Conservation (phyloP, 2,329 filamentous ascomycete species). For the Davidsoniella virescens region DNA sequence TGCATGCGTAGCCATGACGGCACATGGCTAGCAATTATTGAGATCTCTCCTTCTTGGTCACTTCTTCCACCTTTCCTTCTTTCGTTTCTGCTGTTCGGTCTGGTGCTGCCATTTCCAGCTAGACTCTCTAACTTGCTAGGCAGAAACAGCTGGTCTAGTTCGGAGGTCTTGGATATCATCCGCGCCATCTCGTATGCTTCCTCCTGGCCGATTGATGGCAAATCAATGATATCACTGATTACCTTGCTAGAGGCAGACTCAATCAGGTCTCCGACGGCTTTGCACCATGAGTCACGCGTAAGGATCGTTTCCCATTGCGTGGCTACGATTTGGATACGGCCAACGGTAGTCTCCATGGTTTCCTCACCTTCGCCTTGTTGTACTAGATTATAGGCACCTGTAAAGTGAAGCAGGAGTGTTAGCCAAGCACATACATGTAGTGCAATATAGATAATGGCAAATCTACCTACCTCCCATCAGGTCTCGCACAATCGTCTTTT, state of each 20-base stretch:
- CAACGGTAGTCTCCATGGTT: conserved; percentile 35
- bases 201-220: conserved; percentile 44
- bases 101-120: too few species aligned
- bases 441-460: not conserved
- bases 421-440: not conserved
- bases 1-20: conserved; percentile 46
- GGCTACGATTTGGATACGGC: conserved; percentile 37
- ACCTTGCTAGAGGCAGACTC: conserved; percentile 44
- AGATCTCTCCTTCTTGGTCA: conserved; percentile 25
- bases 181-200: conserved; percentile 46
- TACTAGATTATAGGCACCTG: conserved; percentile 40
- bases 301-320: conserved; percentile 41
- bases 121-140: conserved; percentile 22
- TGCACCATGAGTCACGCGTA: conserved; percentile 43
- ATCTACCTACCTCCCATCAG: conserved; percentile 34
- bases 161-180: conserved; percentile 39
- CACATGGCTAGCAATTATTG: conserved; percentile 43
- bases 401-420: not conserved
- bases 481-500: conserved; percentile 45
- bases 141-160: conserved; percentile 43
- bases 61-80: too few species aligned
- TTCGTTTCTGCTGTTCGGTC: too few species aligned
- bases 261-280: conserved; percentile 43
- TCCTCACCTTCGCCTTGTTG: conserved; percentile 38
- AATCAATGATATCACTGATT: conserved; percentile 44